Evolutionary conservation across 2,329 filamentous ascomycete genomes (phyloP).

Genomic region (Penicillium sp.): DNA sequence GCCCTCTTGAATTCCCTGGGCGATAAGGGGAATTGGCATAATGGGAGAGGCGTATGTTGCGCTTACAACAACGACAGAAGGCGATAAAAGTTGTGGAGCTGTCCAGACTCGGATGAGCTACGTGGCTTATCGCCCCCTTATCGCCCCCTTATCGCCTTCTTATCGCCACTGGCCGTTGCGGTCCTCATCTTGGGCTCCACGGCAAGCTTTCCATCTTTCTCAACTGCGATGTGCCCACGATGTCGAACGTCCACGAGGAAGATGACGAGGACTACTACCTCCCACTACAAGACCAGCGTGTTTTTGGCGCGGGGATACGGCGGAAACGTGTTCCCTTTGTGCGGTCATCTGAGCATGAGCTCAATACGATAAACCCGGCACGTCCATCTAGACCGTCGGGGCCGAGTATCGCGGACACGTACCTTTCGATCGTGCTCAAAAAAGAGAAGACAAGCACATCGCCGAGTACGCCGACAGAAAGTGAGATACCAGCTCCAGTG

Average conservation of each 20-base stretch:
- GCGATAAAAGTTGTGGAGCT: slow-evolving; percentile 12
- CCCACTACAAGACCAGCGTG: slow-evolving; percentile 60
- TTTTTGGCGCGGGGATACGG: slow-evolving; percentile 65
- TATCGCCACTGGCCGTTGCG: slow-evolving; percentile 11
- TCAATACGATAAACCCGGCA: slow-evolving; percentile 33
- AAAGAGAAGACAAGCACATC: slow-evolving; percentile 11
- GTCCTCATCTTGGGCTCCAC: background rate
- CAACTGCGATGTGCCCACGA: slow-evolving; percentile 8
- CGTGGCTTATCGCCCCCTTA: slow-evolving; percentile 11
- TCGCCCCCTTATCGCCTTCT: slow-evolving; percentile 1
- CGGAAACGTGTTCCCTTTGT: slow-evolving; percentile 64
- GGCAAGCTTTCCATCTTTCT: background rate
- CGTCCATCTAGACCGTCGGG: slow-evolving; percentile 28
- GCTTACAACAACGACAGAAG: slow-evolving; percentile 4
- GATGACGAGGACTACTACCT: slow-evolving; percentile 61
- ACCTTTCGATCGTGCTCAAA: slow-evolving; percentile 51
- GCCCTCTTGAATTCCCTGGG: slow-evolving; percentile 57
- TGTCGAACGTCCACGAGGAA: slow-evolving; percentile 27
- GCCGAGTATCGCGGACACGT: slow-evolving; percentile 41
- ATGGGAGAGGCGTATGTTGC: slow-evolving; percentile 16
- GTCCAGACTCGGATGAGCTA: slow-evolving; percentile 12
- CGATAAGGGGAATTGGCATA: slow-evolving; percentile 65
- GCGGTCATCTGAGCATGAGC: slow-evolving; percentile 46
- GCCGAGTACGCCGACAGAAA: background rate
- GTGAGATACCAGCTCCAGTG: background rate